Evolutionary conservation across 768 basidiomycete genomes (phyloP), one percentile per base, ranked within the genome.

Genomic region (Tricholomella constricta): DNA sequence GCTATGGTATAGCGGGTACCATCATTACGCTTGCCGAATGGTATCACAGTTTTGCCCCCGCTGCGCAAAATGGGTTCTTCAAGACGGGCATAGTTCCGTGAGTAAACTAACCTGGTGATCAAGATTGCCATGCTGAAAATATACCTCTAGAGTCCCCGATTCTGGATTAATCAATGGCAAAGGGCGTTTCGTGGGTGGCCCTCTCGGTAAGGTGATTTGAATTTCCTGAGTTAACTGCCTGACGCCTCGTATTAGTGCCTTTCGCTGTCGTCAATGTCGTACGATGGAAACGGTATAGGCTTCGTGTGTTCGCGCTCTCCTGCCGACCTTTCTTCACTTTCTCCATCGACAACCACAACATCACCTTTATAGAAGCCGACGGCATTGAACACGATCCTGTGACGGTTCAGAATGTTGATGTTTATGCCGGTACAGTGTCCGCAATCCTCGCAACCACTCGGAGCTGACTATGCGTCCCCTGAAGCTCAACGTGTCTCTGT

Each of bases 101-200:
- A 31, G 66, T 59, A 7, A 2, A 12, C 5, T 14, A 12, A 31
- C 17, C 14, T 40, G n/a, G 12, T 32, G 12, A 31, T 47, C 1
- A 25, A 36, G 63, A 36, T 65, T 67, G 14, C 20, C 22, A 7
- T 40, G 23, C 31, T 32, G 11, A 52, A 20, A 11, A 34, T 10
- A 22, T 0, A 32, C n/a, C n/a, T 15, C 26, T 47, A 68, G 67
- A n/a, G 66, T 68, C 34, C 66, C 47, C 20, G 64, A 79, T 46
- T 72, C 80, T 10, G 75, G 74, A 1, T 58, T 81, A 42, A 78
- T 83, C 44, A 82, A 81, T 45, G 78, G 78, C 0, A 65, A 66
- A 42, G 71, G 71, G 36, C 69, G 69, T 10, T 80, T 71, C 57
- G n/a, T 51, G 5, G 77, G 73, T 2, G 80, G 80, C 6, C 77